Evolutionary conservation across 768 basidiomycete species (phyloP), one percentile per base, ranked within the genome.

Genomic region (Termitomyces sp.): DNA sequence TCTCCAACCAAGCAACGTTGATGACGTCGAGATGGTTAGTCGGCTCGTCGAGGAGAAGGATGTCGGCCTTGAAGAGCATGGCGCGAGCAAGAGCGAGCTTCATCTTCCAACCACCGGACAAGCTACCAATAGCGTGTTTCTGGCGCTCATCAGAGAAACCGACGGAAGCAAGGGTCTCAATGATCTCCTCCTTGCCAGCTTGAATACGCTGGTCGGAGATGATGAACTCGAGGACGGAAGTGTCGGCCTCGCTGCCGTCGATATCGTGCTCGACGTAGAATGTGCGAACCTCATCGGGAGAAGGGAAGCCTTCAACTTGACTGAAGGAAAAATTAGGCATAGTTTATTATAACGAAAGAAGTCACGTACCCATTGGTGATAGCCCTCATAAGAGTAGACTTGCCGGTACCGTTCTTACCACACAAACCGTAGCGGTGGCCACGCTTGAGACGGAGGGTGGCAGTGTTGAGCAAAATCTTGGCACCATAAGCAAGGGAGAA

Each of bases 81-180:
- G 95, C 95, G 62, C 95, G 86, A 59, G 95, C 95, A 61, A 98
- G 86, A 42, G 95, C 95, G 63, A 98, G 88, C 84, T 97, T 98
- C 95, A 98, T 98, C 85, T 98, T 98, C 95, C 95, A 97, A 81
- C 95, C 95, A 84, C 95, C 95, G 46, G 95, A 98, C 42, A 98
- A 79, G 59, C 86, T 86, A 63, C 95, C 93, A 64, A 97, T 97
- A 42, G 93, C 76, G 62, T 90, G 81, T 63, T 76, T 79, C 77
- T 97, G 95, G 64, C 95, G 88, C 67, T 87, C 91, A 61, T 88
- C 91, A 63, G 76, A 84, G 84, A 98, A 98, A 62, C 95, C 95
- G 70, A 97, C 95, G 53, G 92, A 89, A 22, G 87, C 84, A 58
- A 98, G 87, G 55, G 91, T 91, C 72, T 86, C 83, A 51, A 90